These are phyloP conservation scores for Scleromitrula shiraiana DNA, from an alignment of 2,329 filamentous ascomycete genomes.

Conservation along the genomic window DNA sequence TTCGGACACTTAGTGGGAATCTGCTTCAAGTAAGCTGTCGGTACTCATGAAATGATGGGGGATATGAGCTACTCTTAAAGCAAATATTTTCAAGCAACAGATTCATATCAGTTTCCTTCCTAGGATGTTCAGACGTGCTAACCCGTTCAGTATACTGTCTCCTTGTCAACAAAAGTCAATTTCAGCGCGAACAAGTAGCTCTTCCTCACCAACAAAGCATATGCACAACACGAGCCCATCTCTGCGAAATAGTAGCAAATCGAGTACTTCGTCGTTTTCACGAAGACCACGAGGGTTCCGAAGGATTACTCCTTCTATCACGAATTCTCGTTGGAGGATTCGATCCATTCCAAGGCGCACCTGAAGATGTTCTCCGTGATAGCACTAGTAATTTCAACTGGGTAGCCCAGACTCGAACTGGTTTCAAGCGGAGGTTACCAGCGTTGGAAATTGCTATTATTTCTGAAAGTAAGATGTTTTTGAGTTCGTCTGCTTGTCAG, in stretches of 20 bases:
- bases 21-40: no score
- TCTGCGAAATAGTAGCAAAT: slow-evolving; percentile 75
- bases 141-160: slow-evolving; percentile 61
- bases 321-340: slow-evolving; percentile 79
- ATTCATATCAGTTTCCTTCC: not conserved
- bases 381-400: slow-evolving; percentile 36
- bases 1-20: no score
- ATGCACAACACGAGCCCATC: slow-evolving; percentile 65
- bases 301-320: slow-evolving; percentile 64
- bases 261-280: slow-evolving; percentile 71
- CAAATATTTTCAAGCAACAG: no score
- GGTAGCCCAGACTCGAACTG: slow-evolving; percentile 35
- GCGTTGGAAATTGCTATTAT: slow-evolving; percentile 78
- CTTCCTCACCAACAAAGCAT: slow-evolving; percentile 74
- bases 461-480: slow-evolving; percentile 70
- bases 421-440: slow-evolving; percentile 47
- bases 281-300: slow-evolving; percentile 64
- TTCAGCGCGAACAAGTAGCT: slow-evolving; percentile 68
- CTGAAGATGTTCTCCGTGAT: slow-evolving; percentile 54
- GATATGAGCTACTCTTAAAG: no score
- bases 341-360: slow-evolving; percentile 78
- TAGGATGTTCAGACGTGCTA: not conserved
- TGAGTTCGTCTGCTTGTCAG: slow-evolving; percentile 70
- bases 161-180: slow-evolving; percentile 73
- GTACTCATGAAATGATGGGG: no score